A percentile compares a stretch with the other conserved stretches of the same genome.
phyloP scores from a whole-genome alignment of 1,284 basidiomycete species.

The Melampsora americana region DNA sequence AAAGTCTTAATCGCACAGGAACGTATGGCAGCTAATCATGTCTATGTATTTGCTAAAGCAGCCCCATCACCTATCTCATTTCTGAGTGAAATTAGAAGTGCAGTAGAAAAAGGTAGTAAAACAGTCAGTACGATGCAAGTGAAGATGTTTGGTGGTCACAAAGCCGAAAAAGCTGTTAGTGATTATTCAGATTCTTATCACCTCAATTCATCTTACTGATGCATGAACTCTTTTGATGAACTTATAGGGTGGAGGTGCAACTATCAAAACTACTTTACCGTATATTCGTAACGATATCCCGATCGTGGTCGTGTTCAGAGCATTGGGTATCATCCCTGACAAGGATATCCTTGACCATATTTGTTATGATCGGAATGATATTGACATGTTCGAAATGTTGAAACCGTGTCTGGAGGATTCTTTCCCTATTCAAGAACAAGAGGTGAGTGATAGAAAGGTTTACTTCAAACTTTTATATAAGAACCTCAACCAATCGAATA shows the following conservation, averaged over 20 bases:
- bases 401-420: constrained; percentile 99
- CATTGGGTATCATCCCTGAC: constrained; percentile 94
- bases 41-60: constrained; percentile 98
- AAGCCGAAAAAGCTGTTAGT: constrained; percentile 48
- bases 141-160: constrained; percentile 64
- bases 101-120: constrained; percentile 97
- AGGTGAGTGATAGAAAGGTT: constrained; percentile 60
- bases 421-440: constrained; percentile 95
- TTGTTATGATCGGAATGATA: constrained; percentile 94
- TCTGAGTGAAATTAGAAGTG: constrained; percentile 94
- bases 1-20: constrained; percentile 99
- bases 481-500: neutral
- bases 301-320: constrained; percentile 98
- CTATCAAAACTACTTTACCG: constrained; percentile 94
- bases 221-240: constrained; percentile 8
- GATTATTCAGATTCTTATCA: constrained; percentile 51
- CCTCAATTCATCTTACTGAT: neutral
- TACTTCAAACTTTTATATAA: constrained; percentile 10
- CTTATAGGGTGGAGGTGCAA: constrained; percentile 64
- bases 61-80: constrained; percentile 94
- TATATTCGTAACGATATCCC: constrained; percentile 99
- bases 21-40: constrained; percentile 98
- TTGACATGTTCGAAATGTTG: constrained; percentile 94
- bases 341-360: constrained; percentile 97
- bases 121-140: constrained; percentile 98